These are phyloP conservation scores for Crithidia expoeki DNA, from an alignment of 208 protist genomes.

Conservation along the genomic window DNA sequence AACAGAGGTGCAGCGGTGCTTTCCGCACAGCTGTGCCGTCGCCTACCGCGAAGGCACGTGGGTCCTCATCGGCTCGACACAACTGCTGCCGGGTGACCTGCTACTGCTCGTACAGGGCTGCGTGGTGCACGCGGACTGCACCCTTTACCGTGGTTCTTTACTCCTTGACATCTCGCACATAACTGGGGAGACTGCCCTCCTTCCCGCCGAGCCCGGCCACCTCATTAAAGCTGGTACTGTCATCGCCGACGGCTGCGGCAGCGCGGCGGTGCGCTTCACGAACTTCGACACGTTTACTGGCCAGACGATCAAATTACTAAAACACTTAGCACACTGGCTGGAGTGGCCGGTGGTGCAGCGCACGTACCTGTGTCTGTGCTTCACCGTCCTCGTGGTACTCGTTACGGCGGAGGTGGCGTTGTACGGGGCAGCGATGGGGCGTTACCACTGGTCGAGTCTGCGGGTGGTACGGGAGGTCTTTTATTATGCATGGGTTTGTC, in stretches of 20 bases:
- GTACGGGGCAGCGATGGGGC: slow-evolving; percentile 1
- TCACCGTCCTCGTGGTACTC: neutral
- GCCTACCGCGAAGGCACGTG: slow-evolving; percentile 82
- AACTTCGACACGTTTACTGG: slow-evolving; percentile 91
- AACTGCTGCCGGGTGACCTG: slow-evolving; percentile 92
- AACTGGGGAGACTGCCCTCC: slow-evolving; percentile 92
- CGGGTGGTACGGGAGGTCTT: slow-evolving; percentile 37
- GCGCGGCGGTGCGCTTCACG: slow-evolving; percentile 67
- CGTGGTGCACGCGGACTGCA: slow-evolving; percentile 89
- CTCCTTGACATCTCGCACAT: slow-evolving; percentile 84
- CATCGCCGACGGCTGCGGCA: slow-evolving; percentile 54
- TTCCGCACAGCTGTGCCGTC: slow-evolving; percentile 29
- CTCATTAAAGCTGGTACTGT: slow-evolving; percentile 81
- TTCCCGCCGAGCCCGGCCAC: slow-evolving; percentile 67
- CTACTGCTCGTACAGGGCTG: slow-evolving; percentile 82
- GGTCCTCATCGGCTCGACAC: slow-evolving; percentile 48
- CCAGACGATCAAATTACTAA: slow-evolving; percentile 74
- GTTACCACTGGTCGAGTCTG: neutral
- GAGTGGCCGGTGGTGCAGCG: slow-evolving; percentile 14
- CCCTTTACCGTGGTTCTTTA: slow-evolving; percentile 54
- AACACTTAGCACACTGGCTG: slow-evolving; percentile 19
- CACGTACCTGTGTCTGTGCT: neutral
- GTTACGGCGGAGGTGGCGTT: slow-evolving; percentile 18
- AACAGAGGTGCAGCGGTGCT: slow-evolving; percentile 7
- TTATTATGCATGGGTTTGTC: slow-evolving; percentile 29